Conservation (phyloP, 352 stramenopile genomes). For the Discostella stelligera region DNA sequence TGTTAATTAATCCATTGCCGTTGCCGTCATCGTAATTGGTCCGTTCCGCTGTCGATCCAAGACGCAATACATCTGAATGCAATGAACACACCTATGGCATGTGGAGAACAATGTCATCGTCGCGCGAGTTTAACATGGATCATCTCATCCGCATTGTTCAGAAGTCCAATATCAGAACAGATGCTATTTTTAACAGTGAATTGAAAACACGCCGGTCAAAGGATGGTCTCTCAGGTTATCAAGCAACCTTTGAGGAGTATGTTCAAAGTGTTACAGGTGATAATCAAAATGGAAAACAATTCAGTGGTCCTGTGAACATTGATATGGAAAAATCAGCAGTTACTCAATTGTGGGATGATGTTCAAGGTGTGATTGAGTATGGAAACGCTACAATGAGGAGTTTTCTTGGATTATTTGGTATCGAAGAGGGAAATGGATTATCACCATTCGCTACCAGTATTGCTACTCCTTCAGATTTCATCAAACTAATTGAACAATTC, state of each 20-base stretch:
- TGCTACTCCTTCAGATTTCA: background rate
- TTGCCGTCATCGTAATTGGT: no score
- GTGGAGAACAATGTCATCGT: conserved; percentile 5
- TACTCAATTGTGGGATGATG: conserved; percentile 1
- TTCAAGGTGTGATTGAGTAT: conserved; percentile 2
- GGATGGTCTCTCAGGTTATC: background rate
- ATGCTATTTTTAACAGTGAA: conserved; percentile 20
- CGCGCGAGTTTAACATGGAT: conserved; percentile 30
- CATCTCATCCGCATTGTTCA: conserved; percentile 19
- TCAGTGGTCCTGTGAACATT: background rate
- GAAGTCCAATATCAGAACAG: conserved; percentile 9
- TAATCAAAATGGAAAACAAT: background rate
- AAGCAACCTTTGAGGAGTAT: conserved; percentile 9
- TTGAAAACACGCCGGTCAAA: conserved; percentile 3
- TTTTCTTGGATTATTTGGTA: conserved; percentile 4
- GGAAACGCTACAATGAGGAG: conserved; percentile 1
- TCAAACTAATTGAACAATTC: background rate
- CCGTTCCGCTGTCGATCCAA: no score
- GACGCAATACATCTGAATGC: conserved; percentile 11
- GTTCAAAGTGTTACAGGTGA: background rate
- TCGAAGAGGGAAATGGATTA: conserved; percentile 3
- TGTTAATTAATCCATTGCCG: no score
- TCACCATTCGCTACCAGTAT: background rate
- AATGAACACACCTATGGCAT: conserved; percentile 33
- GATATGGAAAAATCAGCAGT: background rate